phyloP scores from a whole-genome alignment of 371 early-diverging fungal genomes.

The Mortierella sp. region DNA sequence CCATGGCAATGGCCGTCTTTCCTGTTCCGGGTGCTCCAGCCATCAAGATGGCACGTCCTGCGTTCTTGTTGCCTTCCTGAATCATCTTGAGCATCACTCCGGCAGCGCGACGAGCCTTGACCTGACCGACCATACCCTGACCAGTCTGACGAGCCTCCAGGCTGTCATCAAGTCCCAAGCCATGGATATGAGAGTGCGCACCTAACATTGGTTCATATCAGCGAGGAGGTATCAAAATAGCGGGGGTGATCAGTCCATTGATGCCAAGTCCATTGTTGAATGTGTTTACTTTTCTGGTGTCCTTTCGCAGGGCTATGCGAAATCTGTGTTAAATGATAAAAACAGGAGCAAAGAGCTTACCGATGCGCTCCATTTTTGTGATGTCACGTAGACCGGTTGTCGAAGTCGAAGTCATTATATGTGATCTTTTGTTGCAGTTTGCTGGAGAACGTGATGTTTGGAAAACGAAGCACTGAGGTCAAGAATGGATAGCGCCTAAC shows the following conservation, averaged over 20 bases:
- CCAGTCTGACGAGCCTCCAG: slow-evolving; percentile 86
- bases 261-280: too few species aligned
- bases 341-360: too few species aligned
- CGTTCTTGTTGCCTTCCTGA: slow-evolving; percentile 95
- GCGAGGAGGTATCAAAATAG: too few species aligned
- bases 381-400: slow-evolving; percentile 61
- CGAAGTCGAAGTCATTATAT: slow-evolving; percentile 48
- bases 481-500: too few species aligned
- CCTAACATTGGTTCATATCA: too few species aligned
- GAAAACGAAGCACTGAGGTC: too few species aligned
- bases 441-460: not conserved
- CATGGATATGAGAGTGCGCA: slow-evolving; percentile 97
- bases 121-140: slow-evolving; percentile 99
- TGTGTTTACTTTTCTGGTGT: too few species aligned
- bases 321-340: too few species aligned
- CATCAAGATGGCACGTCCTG: slow-evolving; percentile 97
- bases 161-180: slow-evolving; percentile 91
- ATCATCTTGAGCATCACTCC: slow-evolving; percentile 96
- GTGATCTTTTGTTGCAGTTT: slow-evolving; percentile 1
- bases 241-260: too few species aligned
- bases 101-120: slow-evolving; percentile 95
- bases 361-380: slow-evolving; percentile 64
- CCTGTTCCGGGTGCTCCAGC: slow-evolving; percentile 99
- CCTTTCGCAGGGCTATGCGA: too few species aligned
- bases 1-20: slow-evolving; percentile 96